Base-by-base conservation (phyloP, 2,329 filamentous ascomycete species). In the Fusarium sp. region DNA sequence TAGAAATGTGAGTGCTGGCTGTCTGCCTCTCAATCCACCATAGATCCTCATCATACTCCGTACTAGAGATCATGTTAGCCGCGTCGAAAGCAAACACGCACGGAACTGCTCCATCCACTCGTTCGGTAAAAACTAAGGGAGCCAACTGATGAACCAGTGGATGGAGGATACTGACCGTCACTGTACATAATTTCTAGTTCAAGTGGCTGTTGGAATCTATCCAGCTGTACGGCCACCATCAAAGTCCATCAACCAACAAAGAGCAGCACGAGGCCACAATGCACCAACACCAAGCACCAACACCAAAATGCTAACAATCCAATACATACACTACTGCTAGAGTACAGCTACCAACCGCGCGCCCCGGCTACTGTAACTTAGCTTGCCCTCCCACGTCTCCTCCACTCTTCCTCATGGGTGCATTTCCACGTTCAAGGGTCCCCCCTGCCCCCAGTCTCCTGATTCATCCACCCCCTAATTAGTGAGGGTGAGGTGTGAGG, bases 341-440 rank as follows among this genome's bases (percentile, higher is more conserved):
- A 28, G 18, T 45, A 51, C 54, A 13, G 55, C 26, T 33, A 73
- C 67, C 71, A 73, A 73, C 71, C 71, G 71, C 71, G 71, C 71
- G 70, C 70, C 70, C 70, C 70, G 51, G 72, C 71, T 60, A 16
- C 50, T 53, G 50, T 53, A 53, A 53, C 50, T 53, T 53, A 53
- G 48, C 71, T 69, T 60, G 71, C 68, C 56, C 59, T 48, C 70
- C 53, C 67, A 73, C 66, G 50, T 66, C 48, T 67, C 33, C 55
- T 41, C 45, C 50, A 53, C 50, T 53, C 50, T 38, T 22, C 24
- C 28, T 56, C 50, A 64, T 71, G 62, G 63, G 33, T 61, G 47
- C 56, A 41, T 68, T 55, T 58, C 41, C 66, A 64, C 59, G 61
- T 59, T 30, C 71, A 61, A 68, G 71, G 71, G 67, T 55, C 33